phyloP scores from a whole-genome alignment of 78 protist species.

The Dictyostelium brefeldianum region DNA sequence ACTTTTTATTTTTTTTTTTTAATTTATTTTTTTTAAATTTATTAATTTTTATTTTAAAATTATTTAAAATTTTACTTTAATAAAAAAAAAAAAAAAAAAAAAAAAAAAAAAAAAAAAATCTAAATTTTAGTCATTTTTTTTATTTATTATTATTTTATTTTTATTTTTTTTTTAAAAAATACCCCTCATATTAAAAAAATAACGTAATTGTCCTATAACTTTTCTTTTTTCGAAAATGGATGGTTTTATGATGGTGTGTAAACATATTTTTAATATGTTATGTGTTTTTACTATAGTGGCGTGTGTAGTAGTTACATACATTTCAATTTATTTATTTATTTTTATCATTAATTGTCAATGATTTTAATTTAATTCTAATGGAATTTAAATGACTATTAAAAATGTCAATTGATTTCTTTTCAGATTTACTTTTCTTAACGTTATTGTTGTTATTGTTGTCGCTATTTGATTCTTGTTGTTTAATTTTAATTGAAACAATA shows the following conservation, averaged over 20 bases:
- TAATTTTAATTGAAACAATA: background rate
- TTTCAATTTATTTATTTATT: background rate
- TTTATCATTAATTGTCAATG: background rate
- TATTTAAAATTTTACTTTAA: background rate
- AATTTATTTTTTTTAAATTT: background rate
- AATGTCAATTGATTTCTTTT: constrained; percentile 6
- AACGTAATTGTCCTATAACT: no score
- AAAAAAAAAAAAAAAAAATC: background rate
- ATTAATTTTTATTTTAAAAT: background rate
- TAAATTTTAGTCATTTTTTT: background rate
- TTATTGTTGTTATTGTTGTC: background rate
- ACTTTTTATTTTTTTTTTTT: background rate
- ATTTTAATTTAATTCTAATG: background rate
- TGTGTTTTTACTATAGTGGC: no score
- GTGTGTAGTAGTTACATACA: no score
- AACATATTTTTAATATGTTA: no score
- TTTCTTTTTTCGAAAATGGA: no score
- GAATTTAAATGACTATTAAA: background rate
- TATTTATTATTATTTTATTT: background rate
- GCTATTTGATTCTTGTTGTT: background rate
- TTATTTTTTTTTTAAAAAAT: background rate
- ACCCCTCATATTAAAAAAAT: no score
- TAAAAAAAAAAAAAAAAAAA: background rate
- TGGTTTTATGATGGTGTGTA: no score
- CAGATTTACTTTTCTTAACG: background rate